phyloP scores from a whole-genome alignment of 345 rosid species.

The Dovyalis caffra region DNA sequence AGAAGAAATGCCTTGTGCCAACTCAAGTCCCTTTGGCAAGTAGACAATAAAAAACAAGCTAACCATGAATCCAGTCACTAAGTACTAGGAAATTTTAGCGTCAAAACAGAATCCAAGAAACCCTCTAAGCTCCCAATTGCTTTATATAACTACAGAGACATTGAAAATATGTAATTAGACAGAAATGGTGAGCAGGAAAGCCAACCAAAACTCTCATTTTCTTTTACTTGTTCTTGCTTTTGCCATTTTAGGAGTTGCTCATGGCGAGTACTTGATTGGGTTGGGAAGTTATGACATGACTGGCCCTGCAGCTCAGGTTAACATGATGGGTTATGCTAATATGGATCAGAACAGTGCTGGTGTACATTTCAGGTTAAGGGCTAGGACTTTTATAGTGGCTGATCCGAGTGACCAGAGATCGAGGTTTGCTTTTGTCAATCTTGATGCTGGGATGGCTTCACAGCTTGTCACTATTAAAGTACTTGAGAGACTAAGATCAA shows the following conservation, averaged over 20 bases:
- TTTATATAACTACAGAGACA: constrained; percentile 8
- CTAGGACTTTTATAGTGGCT: constrained; percentile 50
- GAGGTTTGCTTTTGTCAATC: constrained; percentile 62
- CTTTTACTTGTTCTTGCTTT: neutral
- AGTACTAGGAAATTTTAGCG: constrained; percentile 18
- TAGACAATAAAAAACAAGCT: constrained; percentile 11
- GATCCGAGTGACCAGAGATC: constrained; percentile 33
- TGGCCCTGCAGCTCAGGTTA: constrained; percentile 60
- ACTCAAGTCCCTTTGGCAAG: constrained; percentile 10
- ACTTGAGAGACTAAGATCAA: constrained; percentile 39
- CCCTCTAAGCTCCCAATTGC: neutral
- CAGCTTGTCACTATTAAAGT: constrained; percentile 51
- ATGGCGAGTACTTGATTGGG: constrained; percentile 48
- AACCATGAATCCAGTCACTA: constrained; percentile 4
- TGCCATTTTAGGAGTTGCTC: neutral
- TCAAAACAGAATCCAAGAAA: constrained; percentile 1
- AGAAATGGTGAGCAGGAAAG: neutral
- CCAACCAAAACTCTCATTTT: neutral
- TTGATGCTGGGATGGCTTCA: constrained; percentile 64
- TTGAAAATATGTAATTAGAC: neutral
- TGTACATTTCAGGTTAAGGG: constrained; percentile 58
- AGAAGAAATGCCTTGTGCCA: constrained; percentile 22
- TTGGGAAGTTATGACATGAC: constrained; percentile 56
- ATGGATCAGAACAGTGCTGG: constrained; percentile 47
- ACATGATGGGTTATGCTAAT: constrained; percentile 68